These are phyloP conservation scores for Closterium sp. DNA, from an alignment of 139 green algal species.

Conservation along the genomic window DNA sequence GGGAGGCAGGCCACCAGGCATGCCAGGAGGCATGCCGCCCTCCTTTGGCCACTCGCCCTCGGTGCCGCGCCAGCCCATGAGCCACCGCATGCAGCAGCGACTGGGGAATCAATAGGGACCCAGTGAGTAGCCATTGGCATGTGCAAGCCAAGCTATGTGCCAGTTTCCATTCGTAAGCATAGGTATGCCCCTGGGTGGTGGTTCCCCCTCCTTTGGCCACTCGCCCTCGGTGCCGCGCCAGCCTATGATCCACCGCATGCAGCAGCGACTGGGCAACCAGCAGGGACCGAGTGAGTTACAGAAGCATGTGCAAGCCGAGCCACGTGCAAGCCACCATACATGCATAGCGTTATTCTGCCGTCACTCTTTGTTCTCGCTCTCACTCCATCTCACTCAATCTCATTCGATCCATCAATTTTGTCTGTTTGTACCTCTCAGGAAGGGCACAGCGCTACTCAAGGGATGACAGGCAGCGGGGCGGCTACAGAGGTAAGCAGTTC, in stretches of 20 bases:
- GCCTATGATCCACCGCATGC: background rate
- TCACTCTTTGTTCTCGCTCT: background rate
- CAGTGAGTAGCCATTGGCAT: background rate
- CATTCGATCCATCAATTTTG: background rate
- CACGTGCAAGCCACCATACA: background rate
- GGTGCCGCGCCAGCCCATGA: background rate
- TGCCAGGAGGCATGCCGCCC: no score
- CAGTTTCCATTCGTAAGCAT: background rate
- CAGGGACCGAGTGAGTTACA: no score
- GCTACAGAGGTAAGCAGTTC: background rate
- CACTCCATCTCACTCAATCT: constrained; percentile 1
- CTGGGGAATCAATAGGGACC: background rate
- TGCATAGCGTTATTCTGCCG: no score
- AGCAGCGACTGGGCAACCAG: background rate
- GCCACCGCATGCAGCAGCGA: background rate
- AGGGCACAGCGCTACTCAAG: background rate
- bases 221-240: background rate
- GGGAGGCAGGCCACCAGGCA: no score
- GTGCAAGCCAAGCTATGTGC: background rate
- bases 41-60: background rate
- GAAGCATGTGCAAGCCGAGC: background rate
- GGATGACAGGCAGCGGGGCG: background rate
- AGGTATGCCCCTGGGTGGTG: no score
- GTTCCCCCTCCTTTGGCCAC: background rate
- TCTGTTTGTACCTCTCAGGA: background rate